Base-by-base conservation (phyloP, 257 asterid genomes). In the Nicotiana tabacum region DNA sequence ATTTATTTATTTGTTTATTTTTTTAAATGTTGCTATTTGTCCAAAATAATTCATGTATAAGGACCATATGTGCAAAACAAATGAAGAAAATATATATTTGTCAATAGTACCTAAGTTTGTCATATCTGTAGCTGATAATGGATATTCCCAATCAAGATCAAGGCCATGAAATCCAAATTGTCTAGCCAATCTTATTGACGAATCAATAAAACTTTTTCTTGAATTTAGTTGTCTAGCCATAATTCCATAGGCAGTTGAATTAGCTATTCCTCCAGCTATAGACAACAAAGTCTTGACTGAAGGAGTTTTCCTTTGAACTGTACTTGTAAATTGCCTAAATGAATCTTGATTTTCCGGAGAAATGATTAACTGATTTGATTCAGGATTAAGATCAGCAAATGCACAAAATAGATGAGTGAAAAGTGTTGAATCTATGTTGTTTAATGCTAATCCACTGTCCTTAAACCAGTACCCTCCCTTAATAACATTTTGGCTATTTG, bases 391-490 rank as follows among this genome's bases (percentile, higher is more conserved):
- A 48, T 83, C 35, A n/a, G 93, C 89, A 67, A 91, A 91, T 10
- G 92, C 93, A 64, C 89, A 91, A 72, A 90, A 89, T 66, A 91
- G 83, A 68, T 91, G 94, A 2, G 94, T 88, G 87, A 86, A 91
- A 30, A 83, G 85, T 17, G 86, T 56, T 79, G 94, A 91, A 15
- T 89, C 11, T 27, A 91, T 91, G 82, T 61, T 27, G 24, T 86
- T 66, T 70, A 83, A 82, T 0, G 87, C 35, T 53, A 87, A 61
- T 65, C 85, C 90, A 24, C 91, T 89, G 1, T 82, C 91, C 6
- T 84, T 87, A 77, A 87, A 88, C 93, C 95, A 91, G 61, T 91
- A 91, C 11, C 83, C 92, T 5, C 89, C 90, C 35, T 83, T 87
- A 3, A 91, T 90, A 16, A 72, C 83, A 76, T 83, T 53, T 78